Base-by-base conservation (phyloP, 305 asterid species). In the Rubia balearica region DNA sequence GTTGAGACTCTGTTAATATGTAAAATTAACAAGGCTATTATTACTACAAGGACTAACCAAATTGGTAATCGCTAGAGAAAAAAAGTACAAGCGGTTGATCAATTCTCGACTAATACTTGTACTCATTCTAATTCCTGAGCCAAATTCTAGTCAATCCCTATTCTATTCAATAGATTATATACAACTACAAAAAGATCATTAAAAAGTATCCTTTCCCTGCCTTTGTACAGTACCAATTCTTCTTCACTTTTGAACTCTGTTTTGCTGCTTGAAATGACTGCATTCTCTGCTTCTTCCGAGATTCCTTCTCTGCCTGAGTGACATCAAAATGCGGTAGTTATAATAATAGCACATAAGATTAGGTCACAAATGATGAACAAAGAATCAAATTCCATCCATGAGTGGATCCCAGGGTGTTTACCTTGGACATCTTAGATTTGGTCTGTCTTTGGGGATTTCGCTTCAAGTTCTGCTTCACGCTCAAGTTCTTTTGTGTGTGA, bases 391-490 rank as follows among this genome's bases (percentile, higher is more conserved):
- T 41, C 61, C 51, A 65, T 56, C 40, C 14, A 12, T 48, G 55
- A n/a, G 69, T 62, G 69, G 22, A 65, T 8, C 45, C 17, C 12
- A 6, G 8, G 22, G 17, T 14, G 46, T 67, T 74, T 84, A 91
- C 99, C 98, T 94, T 94, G 60, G 99, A 86, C 99, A 91, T 91
- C 89, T 91, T 94, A 78, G 99, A 90, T 81, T 94, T 94, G 42
- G 99, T 93, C 86, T 11, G 90, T 88, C 82, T 94, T 94, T 3
- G 99, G 96, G 72, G 98, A 80, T 82, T 88, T 89, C 57, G 88
- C 97, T 72, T 94, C 97, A 3, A 94, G 80, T 86, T 94, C 98
- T 22, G 95, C 99, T 83, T 94, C 98, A 33, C 99, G 85, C 80
- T 94, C 99, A 24, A 91, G 90, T 78, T 83, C 98, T 81, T 82